phyloP scores from a whole-genome alignment of 2,329 filamentous ascomycete species.

The Ophiognomonia clavigignenti-juglandacearum region DNA sequence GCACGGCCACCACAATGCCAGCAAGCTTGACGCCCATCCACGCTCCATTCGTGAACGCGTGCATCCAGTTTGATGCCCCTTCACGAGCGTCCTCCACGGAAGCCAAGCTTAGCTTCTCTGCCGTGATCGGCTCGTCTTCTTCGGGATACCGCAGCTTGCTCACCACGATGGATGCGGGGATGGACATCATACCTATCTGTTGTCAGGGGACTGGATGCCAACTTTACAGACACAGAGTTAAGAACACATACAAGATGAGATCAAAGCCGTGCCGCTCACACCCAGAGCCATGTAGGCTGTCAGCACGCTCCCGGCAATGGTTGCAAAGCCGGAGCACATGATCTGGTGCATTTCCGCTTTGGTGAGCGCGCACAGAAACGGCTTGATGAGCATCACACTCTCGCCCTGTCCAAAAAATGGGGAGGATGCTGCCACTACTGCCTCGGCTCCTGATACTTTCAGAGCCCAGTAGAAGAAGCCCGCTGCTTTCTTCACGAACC shows the following conservation, averaged over 20 bases:
- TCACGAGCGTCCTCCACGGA: slow-evolving; percentile 72
- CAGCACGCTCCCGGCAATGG: slow-evolving; percentile 82
- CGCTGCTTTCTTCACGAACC: slow-evolving; percentile 85
- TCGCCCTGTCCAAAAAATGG: slow-evolving; percentile 94
- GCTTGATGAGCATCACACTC: slow-evolving; percentile 85
- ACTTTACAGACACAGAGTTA: no score
- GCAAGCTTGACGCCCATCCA: slow-evolving; percentile 85
- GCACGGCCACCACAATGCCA: slow-evolving; percentile 71
- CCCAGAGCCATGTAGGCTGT: slow-evolving; percentile 83
- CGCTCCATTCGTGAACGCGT: slow-evolving; percentile 79
- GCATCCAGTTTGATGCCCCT: slow-evolving; percentile 72
- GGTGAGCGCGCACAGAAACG: slow-evolving; percentile 81
- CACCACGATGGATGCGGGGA: slow-evolving; percentile 82
- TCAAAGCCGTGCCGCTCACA: slow-evolving; percentile 76
- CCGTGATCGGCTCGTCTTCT: slow-evolving; percentile 79
- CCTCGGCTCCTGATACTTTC: slow-evolving; percentile 82
- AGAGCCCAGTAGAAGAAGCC: slow-evolving; percentile 89
- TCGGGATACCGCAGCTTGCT: slow-evolving; percentile 89
- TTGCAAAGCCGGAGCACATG: slow-evolving; percentile 89
- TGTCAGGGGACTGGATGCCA: background rate
- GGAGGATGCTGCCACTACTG: slow-evolving; percentile 88
- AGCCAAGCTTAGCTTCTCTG: slow-evolving; percentile 71
- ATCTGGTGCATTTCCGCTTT: slow-evolving; percentile 86
- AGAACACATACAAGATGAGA: slow-evolving; percentile 69
- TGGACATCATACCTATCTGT: slow-evolving; percentile 65